These are phyloP conservation scores for Heliocybe sulcata DNA, from an alignment of 1,284 basidiomycete species.

Conservation along the genomic window DNA sequence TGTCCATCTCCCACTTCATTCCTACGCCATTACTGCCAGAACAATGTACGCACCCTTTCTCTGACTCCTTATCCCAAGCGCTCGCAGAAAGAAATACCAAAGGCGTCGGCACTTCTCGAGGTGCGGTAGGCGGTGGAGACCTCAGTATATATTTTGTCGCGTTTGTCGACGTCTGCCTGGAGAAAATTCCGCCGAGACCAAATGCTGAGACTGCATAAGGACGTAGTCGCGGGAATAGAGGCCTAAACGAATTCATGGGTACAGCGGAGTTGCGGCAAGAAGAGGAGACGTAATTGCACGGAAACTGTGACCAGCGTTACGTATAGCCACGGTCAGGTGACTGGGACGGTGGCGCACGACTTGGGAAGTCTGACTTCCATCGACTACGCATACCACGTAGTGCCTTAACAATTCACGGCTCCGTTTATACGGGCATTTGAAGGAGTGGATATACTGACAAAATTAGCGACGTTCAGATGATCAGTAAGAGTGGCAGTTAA, in stretches of 20 bases:
- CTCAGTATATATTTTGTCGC: background rate
- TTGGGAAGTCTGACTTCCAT: too few relatives aligned
- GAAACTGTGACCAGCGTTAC: too few relatives aligned
- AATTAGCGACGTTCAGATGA: too few relatives aligned
- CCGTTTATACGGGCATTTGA: too few relatives aligned
- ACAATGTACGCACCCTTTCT: background rate
- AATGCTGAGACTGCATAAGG: background rate
- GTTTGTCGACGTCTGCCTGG: background rate
- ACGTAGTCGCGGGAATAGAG: background rate
- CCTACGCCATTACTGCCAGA: background rate
- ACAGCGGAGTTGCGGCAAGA: background rate
- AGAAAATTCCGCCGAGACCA: constrained; percentile 3
- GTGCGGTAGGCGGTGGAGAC: background rate
- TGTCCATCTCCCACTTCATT: constrained; percentile 12
- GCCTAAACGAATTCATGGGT: background rate
- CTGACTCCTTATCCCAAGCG: constrained; percentile 1
- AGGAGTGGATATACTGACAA: too few relatives aligned
- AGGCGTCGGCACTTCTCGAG: constrained; percentile 5
- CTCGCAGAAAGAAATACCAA: constrained; percentile 2
- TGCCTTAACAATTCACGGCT: too few relatives aligned
- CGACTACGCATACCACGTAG: too few relatives aligned
- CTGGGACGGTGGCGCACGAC: too few relatives aligned
- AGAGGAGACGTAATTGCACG: too few relatives aligned
- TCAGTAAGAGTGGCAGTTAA: too few relatives aligned
- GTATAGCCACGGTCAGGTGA: too few relatives aligned